Base-by-base conservation (phyloP, 1,284 basidiomycete genomes). In the Microbotryum violaceum region DNA sequence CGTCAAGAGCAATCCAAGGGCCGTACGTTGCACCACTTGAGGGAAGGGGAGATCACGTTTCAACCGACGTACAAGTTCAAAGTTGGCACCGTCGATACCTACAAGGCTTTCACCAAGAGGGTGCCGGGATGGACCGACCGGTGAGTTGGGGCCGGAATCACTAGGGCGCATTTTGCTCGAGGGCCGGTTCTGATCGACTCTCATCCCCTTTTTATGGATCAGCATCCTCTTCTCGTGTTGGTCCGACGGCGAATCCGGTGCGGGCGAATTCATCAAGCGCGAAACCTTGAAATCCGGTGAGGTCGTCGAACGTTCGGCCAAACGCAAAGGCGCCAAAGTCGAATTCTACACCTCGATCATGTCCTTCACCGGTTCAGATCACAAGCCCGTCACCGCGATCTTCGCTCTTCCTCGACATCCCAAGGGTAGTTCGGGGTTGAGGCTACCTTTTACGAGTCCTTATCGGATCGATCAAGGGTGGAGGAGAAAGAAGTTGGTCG, bases 121-220 rank as follows among this genome's bases (percentile, higher is more conserved):
- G 80, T 81, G 7, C 94, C 94, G 0, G 87, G 92, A 23, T 98
- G 92, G 89, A 97, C 93, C 25, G 94, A 98, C 76, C 83, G 94
- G 49, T 42, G 37, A 42, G 37, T 42, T 42, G 6, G 37, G 37
- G 37, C 4, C 12, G 16, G 37, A 18, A 14, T 42, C 16, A 16
- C 37, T 42, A 16, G 14, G 37, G 18, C 6, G 37, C 14, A 6
- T 16, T 42, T 42, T 6, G 37, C 31, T 42, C 37, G 37, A 4
- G 16, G 14, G 3, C 37, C 37, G 37, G 18, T 14, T 42, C 14
- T 42, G 14, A 42, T 42, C 37, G 6, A 16, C 10, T 18, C 37
- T 42, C 16, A 42, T 42, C 37, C 16, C 37, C n/a, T n/a, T 42
- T 42, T 3, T 31, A 31, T 3, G 37, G 12, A 42, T 18, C 37